Percentiles rank a stretch among this genome's conserved stretches.
Conservation (phyloP, 192 early-diverging fungal species). For the Backusella circina region DNA sequence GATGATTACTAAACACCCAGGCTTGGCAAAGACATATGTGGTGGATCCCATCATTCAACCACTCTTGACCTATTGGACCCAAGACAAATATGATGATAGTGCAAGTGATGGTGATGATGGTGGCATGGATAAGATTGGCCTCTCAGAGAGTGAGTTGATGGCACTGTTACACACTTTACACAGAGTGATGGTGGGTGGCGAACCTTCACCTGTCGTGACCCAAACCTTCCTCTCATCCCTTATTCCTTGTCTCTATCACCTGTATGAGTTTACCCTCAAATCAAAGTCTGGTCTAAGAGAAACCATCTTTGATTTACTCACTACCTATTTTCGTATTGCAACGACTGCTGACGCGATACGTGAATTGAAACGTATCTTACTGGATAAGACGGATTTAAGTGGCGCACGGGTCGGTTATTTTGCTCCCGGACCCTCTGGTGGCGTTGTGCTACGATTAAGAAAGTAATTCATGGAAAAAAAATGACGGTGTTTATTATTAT, state of each 20-base stretch:
- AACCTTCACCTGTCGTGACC: constrained; percentile 55
- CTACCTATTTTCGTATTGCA: constrained; percentile 47
- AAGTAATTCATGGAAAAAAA: no score
- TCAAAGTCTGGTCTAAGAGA: constrained; percentile 42
- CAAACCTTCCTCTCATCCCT: constrained; percentile 49
- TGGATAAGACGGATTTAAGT: constrained; percentile 41
- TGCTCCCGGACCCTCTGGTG: constrained; percentile 48
- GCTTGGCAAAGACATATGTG: constrained; percentile 44
- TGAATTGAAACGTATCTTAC: constrained; percentile 40
- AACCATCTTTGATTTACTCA: constrained; percentile 41
- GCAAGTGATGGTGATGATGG: neutral
- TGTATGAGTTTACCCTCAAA: constrained; percentile 46
- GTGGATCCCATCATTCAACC: constrained; percentile 40
- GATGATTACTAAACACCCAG: constrained; percentile 47
- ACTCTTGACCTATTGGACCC: constrained; percentile 38
- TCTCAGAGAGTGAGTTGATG: constrained; percentile 40
- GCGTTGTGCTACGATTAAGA: constrained; percentile 42
- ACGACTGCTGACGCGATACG: constrained; percentile 30
- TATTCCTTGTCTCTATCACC: constrained; percentile 53
- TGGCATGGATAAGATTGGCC: constrained; percentile 37
- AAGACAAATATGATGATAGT: constrained; percentile 4
- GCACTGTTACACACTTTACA: constrained; percentile 46
- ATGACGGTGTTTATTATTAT: constrained; percentile 11
- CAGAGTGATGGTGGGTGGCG: constrained; percentile 54
- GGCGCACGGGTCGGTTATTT: constrained; percentile 48